Conservation (phyloP, 192 early-diverging fungal genomes). For the Backusella macrospora region DNA sequence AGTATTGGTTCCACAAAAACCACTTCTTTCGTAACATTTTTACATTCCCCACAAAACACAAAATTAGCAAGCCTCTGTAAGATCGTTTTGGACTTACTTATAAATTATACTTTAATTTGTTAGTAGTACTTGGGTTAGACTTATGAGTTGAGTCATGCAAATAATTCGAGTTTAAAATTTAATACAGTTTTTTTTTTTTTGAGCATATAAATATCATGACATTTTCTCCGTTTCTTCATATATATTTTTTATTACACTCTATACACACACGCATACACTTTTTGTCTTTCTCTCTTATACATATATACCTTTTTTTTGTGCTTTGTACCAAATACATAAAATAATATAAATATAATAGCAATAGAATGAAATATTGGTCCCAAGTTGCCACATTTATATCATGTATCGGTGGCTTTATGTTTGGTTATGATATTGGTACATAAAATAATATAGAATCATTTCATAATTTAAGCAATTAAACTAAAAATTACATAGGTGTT, state of each 20-base stretch:
- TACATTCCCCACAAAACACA: conserved; percentile 7
- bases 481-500: conserved; percentile 30
- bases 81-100: background rate
- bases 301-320: background rate
- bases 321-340: background rate
- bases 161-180: background rate
- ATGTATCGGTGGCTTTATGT: conserved; percentile 63
- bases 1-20: background rate
- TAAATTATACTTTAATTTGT: conserved; percentile 3
- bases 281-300: background rate
- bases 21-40: background rate
- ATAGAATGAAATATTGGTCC: conserved; percentile 25
- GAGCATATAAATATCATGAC: background rate
- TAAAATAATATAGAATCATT: background rate
- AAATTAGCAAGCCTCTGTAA: background rate
- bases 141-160: background rate
- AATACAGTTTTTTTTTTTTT: background rate
- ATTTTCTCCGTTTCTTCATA: background rate
- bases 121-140: background rate
- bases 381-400: conserved; percentile 49
- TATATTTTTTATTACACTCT: background rate
- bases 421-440: conserved; percentile 37
- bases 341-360: background rate
- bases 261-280: background rate
- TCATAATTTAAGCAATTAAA: background rate